Evolutionary conservation across 192 early-diverging fungal species (phyloP).

Genomic region (Spizellomyces sp.): DNA sequence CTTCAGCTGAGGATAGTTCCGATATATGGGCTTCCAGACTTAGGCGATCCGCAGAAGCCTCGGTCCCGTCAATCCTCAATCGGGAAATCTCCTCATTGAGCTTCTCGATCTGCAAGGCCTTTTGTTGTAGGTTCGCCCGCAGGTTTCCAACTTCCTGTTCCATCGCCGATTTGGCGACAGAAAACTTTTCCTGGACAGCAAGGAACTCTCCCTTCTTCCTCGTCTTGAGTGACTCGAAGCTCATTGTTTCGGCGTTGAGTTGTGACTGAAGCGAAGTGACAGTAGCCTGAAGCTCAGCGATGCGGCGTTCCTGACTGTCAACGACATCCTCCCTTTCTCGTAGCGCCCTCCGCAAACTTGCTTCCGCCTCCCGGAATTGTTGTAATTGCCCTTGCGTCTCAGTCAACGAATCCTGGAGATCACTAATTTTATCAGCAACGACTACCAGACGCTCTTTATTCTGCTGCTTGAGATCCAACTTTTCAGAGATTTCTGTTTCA

Average conservation of each 20-base stretch:
- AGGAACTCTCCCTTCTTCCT: slow-evolving; percentile 54
- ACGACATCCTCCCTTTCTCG: slow-evolving; percentile 43
- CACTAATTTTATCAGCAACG: slow-evolving; percentile 47
- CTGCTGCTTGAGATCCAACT: slow-evolving; percentile 38
- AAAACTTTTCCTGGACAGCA: slow-evolving; percentile 53
- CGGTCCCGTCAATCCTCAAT: slow-evolving; percentile 40
- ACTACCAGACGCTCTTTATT: slow-evolving; percentile 46
- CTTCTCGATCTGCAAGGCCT: slow-evolving; percentile 23
- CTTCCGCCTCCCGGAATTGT: slow-evolving; percentile 40
- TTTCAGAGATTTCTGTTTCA: slow-evolving; percentile 31
- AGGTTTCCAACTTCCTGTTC: slow-evolving; percentile 45
- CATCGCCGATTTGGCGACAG: slow-evolving; percentile 46
- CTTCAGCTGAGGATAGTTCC: slow-evolving; percentile 41
- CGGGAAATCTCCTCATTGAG: slow-evolving; percentile 34
- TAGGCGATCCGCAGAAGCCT: slow-evolving; percentile 35
- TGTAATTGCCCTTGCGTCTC: slow-evolving; percentile 47
- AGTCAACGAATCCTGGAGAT: slow-evolving; percentile 37
- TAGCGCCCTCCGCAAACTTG: slow-evolving; percentile 27
- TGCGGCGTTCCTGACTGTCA: slow-evolving; percentile 19
- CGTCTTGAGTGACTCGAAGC: slow-evolving; percentile 33
- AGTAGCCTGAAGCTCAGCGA: slow-evolving; percentile 31
- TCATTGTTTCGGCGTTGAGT: slow-evolving; percentile 12
- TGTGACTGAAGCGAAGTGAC: slow-evolving; percentile 26
- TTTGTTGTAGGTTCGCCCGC: slow-evolving; percentile 35
- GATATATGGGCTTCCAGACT: slow-evolving; percentile 45